Evolutionary conservation across 108 stramenopile genomes (phyloP), one percentile per base, ranked within the genome.

Genomic region (Cyclotella sp.): DNA sequence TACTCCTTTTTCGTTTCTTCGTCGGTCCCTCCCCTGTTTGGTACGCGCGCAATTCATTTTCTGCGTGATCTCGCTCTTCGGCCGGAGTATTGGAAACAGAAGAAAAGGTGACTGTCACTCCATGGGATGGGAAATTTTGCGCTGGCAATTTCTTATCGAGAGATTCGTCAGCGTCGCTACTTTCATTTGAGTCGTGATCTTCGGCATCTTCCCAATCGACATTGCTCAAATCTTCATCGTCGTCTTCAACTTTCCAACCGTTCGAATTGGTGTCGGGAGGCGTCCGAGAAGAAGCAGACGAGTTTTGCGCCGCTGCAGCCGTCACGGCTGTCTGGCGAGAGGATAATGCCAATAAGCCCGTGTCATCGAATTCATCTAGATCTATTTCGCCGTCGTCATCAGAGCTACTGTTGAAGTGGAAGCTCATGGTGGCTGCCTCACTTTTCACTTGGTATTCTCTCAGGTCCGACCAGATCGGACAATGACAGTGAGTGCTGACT

Each of bases 161-260:
- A 41, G 63, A 76, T 19, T 69, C 43, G 0, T 42, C 16, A n/a
- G 44, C 27, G 3, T 30, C 40, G 30, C 47, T 45, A 46, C 16
- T 8, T 19, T 78, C 72, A 19, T 70, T 57, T 40, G 49, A 28
- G 5, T 63, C 76, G 28, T 60, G 45, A 13, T 78, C 64, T 19
- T 68, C 82, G 16, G 78, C 77, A 71, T 84, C 83, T 55, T 83
- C 77, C 77, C 82, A 78, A 63, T 83, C 77, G 14, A 76, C 51
- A 51, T 84, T 58, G 29, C 79, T 79, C 78, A 59, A 83, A 74
- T 83, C 77, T 40, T 54, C 74, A 24, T 47, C 63, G 29, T 81
- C 69, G 3, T 66, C 47, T 0, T 46, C 42, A 0, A 39, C 68
- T 44, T 42, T 51, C 3, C 16, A 15, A 26, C 27, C 40, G 21